Conservation (phyloP, 2,329 filamentous ascomycete genomes). For the Fusarium sp. region DNA sequence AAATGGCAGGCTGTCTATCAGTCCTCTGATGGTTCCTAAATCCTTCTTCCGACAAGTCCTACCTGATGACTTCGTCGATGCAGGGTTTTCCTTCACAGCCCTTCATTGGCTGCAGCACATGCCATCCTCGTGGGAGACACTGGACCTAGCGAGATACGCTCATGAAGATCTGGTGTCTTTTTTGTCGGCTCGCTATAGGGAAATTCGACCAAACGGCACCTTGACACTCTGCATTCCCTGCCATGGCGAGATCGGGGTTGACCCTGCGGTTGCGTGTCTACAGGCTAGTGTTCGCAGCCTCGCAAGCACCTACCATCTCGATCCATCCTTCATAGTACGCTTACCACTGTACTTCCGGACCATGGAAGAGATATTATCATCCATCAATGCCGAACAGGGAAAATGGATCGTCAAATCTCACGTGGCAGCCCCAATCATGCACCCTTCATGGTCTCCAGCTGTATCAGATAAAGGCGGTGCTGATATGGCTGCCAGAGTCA, state of each 20-base stretch:
- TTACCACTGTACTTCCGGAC: background rate
- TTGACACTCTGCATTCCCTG: background rate
- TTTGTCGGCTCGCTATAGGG: background rate
- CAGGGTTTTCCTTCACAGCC: background rate
- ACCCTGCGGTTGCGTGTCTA: background rate
- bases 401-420: background rate
- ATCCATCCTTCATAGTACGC: background rate
- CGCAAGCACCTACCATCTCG: background rate
- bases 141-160: background rate
- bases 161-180: background rate
- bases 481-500: background rate
- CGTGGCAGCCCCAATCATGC: background rate
- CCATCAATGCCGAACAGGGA: background rate
- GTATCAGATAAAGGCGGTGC: background rate
- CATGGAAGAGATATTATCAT: background rate
- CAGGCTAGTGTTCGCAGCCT: background rate
- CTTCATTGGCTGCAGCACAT: background rate
- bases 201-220: background rate
- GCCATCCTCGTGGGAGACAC: background rate
- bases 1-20: background rate
- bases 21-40: background rate
- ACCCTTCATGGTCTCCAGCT: background rate
- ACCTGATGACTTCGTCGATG: background rate
- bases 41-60: background rate
- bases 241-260: background rate